Evolutionary conservation across 441 rosid genomes (phyloP).

Genomic region (Populus hybrid): DNA sequence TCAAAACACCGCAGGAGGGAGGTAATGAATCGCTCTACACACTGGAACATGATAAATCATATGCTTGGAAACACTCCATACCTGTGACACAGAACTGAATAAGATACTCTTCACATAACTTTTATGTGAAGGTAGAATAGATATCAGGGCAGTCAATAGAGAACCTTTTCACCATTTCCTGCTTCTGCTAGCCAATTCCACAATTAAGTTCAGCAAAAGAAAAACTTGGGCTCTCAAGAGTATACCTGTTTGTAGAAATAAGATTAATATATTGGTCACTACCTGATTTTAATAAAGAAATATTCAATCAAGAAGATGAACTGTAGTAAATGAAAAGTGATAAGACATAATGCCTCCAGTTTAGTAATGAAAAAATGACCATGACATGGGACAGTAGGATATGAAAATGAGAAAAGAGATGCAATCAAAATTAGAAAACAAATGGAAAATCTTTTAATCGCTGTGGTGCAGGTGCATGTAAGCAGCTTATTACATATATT

Average conservation of each 20-base stretch:
- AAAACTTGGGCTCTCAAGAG: slow-evolving; percentile 3
- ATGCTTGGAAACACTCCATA: slow-evolving; percentile 69
- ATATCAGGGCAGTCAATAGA: neutral
- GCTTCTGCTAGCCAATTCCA: slow-evolving; percentile 15
- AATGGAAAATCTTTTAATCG: neutral
- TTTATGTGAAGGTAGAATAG: neutral
- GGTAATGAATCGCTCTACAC: slow-evolving; percentile 66
- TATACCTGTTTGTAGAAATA: slow-evolving; percentile 6
- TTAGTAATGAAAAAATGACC: neutral
- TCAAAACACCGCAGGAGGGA: slow-evolving; percentile 71
- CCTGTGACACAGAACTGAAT: slow-evolving; percentile 38
- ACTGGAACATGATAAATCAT: slow-evolving; percentile 79
- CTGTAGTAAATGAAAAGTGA: neutral
- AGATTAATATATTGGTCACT: neutral
- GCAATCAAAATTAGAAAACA: neutral
- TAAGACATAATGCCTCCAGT: neutral
- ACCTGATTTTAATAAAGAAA: neutral
- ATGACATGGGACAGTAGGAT: neutral
- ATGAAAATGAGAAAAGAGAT: neutral
- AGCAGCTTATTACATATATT: neutral
- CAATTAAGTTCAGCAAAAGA: slow-evolving; percentile 9
- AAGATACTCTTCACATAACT: slow-evolving; percentile 2
- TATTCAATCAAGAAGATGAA: neutral
- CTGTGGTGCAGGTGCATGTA: neutral
- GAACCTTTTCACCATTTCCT: slow-evolving; percentile 57